Base-by-base conservation (phyloP, 164 flowering plant species). In the Malania oleifera region DNA sequence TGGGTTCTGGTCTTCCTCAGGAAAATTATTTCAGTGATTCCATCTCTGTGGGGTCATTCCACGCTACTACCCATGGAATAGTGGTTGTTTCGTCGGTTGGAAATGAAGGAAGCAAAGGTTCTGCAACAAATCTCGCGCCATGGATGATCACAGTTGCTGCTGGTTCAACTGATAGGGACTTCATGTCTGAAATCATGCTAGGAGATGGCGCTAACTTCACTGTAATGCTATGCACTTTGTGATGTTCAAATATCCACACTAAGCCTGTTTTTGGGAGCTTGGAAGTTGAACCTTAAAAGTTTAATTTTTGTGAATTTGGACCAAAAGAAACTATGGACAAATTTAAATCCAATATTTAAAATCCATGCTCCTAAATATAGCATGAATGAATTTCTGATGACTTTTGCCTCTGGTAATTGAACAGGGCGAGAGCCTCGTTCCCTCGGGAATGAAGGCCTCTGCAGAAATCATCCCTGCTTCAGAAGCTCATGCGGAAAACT, bases 141-240 rank as follows among this genome's bases (percentile, higher is more conserved):
- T 88, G 96, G 96, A 73, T 88, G 74, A 54, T 85, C 52, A 88
- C 90, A 1, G 89, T 88, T 52, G 86, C 82, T 56, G 96, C 96
- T 59, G 74, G 81, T 60, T 83, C 96, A 34, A 83, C 82, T 1
- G 96, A 88, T 53, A 76, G 96, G 68, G 89, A 88, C 53, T 83
- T 88, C 68, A 71, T 63, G 24, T 85, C 96, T 48, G 75, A 74
- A 49, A 73, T 85, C 56, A 11, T 71, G 18, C 75, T 87, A 23
- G 86, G 82, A 61, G 69, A 80, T 52, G 76, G 76, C 26, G 63
- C 70, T 44, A 76, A 63, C 19, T 64, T 71, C 40, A 63, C 67
- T 79, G 89, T 86, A 72, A 67, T 61, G 24, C 31, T 43, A 39
- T 38, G 34, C 26, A 26, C 12, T 18, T 59, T 24, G 40, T 39